These are phyloP conservation scores for Pachyrhizus erosus DNA, from an alignment of 306 rosid genomes.

Conservation along the genomic window DNA sequence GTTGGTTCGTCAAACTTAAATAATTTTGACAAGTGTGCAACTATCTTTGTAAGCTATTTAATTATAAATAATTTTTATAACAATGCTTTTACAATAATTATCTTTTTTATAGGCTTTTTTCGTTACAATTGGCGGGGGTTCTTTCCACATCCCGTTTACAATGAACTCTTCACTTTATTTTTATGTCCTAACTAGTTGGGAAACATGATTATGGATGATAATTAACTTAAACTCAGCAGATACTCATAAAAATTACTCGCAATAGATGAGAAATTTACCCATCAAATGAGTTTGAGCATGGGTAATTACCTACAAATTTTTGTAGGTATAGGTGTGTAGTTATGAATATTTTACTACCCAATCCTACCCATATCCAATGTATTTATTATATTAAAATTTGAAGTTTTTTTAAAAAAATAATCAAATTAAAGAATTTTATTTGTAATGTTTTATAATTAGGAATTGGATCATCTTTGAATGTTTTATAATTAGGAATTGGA, in stretches of 20 bases:
- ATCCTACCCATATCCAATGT: neutral
- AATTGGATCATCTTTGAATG: too few species aligned
- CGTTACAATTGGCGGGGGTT: neutral
- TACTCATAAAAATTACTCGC: neutral
- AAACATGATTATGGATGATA: neutral
- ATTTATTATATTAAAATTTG: too few species aligned
- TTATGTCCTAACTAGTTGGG: neutral
- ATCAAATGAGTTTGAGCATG: neutral
- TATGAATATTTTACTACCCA: too few species aligned
- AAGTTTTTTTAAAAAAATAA: too few species aligned
- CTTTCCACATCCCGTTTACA: neutral
- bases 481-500: too few species aligned
- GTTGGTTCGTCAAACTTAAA: neutral
- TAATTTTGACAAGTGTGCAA: neutral
- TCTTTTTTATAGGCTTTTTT: neutral
- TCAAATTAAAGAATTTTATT: too few species aligned
- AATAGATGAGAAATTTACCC: neutral
- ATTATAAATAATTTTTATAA: neutral
- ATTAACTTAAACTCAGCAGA: neutral
- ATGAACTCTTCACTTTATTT: neutral
- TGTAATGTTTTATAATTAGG: too few species aligned
- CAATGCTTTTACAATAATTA: neutral
- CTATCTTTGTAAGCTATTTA: constrained; percentile 13
- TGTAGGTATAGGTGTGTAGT: too few species aligned
- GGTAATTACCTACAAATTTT: neutral